Evolutionary conservation across 495 filamentous ascomycete species (phyloP), one percentile per base, ranked within the genome.

Genomic region (Extremus antarcticus): DNA sequence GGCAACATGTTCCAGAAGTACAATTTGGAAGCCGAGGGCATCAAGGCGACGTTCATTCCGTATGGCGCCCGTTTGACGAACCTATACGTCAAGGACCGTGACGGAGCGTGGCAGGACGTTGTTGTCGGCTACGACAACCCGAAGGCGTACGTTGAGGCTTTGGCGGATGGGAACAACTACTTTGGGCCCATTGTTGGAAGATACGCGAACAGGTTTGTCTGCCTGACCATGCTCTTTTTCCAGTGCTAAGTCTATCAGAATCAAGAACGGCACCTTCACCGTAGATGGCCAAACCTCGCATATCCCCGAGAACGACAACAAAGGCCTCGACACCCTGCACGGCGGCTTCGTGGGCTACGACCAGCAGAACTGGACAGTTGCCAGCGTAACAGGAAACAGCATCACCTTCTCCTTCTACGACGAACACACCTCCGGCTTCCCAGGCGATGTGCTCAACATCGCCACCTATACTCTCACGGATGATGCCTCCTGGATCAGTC

Each of bases 331-430:
- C 66, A 86, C 85, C 13, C 76, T 91, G 22, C 86, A 91, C 65
- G 87, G 87, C 32, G 87, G 87, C 20, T 71, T 71, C 1, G 70
- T 86, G 53, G 87, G 87, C 52, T 91, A 87, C 71, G 86, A 89
- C 63, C 79, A 76, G 71, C 78, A 83, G 49, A 85, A 89, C 66
- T 91, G 87, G 73, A 83, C 81, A 11, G 81, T 90, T 15, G 73
- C 82, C n/a, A 68, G 79, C 13, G 72, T 82, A 64, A 76, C 75
- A 4, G 69, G 74, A 43, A 76, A 74, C 61, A 80, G 75, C 58
- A 81, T 91, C 64, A 90, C 85, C 19, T 91, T 91, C 71, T 80
- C 75, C 48, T 74, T 91, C 50, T 73, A 83, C 22, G 87, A 91
- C 61, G 69, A 81, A 63, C 85, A 76, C 21, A 76, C 80, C 48